Conservation (phyloP, 345 rosid species). For the Diplotaxis tenuifolia region DNA sequence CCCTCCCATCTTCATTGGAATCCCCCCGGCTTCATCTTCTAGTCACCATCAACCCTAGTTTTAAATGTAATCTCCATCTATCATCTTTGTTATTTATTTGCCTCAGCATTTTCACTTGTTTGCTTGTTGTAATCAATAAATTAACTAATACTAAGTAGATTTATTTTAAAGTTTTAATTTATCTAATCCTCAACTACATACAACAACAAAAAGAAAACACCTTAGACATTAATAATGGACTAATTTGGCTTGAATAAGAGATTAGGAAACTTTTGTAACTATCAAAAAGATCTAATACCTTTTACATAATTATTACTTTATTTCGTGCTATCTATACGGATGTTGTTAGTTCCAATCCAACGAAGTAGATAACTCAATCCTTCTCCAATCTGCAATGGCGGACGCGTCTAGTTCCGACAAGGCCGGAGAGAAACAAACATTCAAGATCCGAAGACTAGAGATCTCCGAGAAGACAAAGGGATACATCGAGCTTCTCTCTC, state of each 20-base stretch:
- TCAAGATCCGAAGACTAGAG: slow-evolving; percentile 62
- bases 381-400: slow-evolving; percentile 20
- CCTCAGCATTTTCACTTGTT: slow-evolving; percentile 9
- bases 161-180: neutral
- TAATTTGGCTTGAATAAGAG: neutral
- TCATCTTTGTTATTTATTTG: neutral
- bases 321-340: no score
- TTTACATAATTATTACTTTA: neutral
- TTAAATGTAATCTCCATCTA: slow-evolving; percentile 12
- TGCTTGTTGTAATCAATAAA: slow-evolving; percentile 18
- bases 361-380: no score
- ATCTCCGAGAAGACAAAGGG: slow-evolving; percentile 71
- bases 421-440: slow-evolving; percentile 19
- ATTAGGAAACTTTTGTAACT: neutral
- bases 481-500: slow-evolving; percentile 64
- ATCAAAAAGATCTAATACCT: neutral
- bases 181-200: neutral
- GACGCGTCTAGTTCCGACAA: slow-evolving; percentile 10
- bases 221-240: neutral
- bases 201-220: neutral
- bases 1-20: slow-evolving; percentile 38
- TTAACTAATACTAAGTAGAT: neutral
- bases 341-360: no score
- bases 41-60: slow-evolving; percentile 24
- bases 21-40: slow-evolving; percentile 45